Base-by-base conservation (phyloP, 2,329 filamentous ascomycete species). In the Epichloe gansuensis region DNA sequence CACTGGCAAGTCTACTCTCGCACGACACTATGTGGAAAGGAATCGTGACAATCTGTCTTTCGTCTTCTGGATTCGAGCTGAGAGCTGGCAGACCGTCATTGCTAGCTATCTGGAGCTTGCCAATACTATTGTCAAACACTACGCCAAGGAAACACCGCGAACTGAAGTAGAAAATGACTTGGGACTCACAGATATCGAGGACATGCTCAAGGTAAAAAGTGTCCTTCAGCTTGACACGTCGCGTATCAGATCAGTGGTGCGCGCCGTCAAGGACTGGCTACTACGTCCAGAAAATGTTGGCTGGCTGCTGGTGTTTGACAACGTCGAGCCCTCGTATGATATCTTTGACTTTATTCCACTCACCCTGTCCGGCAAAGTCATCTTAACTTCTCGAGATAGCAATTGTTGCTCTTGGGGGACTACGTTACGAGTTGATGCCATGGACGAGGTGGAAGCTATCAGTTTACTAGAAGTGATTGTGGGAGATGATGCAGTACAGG, bases 231-330 rank as follows among this genome's bases (percentile, higher is more conserved):
- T 63, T 12, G 59, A 63, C 46, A 46, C 49, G 13, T 50, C 53
- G 8, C 52, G 56, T 17, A 55, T 60, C 53, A 58, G 54, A 50
- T 60, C 60, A 6, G 53, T 60, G n/a, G 58, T 62, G 13, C 51
- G 54, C 31, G 59, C 59, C 17, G 59, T 63, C 34, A 60, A 57
- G 40, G 57, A 63, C 51, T 63, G 61, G 61, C 55, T 63, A 9
- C 51, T 62, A 45, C 55, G 58, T 34, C 58, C 60, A 5, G 56
- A 57, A 17, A 63, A 63, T 41, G 51, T 50, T 38, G 52, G 47
- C 27, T 63, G 61, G 61, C 55, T 63, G 6, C 54, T 61, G 12
- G 53, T 63, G 2, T 57, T 61, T 40, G 61, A 63, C 45, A 58
- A 60, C 11, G 54, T 60, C 42, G 57, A 58, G 46, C 49, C 58